phyloP scores from a whole-genome alignment of 257 asterid genomes.

The Fraxinus quadrangulata region DNA sequence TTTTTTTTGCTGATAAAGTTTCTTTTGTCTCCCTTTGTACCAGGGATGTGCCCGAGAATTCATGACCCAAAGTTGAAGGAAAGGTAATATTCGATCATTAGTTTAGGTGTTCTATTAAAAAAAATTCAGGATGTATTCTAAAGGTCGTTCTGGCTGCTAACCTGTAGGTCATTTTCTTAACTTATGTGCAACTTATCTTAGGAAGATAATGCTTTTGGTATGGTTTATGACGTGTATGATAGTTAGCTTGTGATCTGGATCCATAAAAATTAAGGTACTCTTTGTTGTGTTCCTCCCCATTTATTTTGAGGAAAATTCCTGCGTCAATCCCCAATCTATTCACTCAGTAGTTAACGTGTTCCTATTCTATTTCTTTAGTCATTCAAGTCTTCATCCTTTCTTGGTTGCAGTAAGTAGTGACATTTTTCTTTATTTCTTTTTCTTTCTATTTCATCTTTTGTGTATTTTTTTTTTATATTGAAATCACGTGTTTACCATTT shows the following conservation, averaged over 20 bases:
- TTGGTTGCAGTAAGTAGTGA: no score
- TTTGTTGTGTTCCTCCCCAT: neutral
- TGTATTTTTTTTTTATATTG: no score
- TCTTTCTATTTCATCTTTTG: no score
- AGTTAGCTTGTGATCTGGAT: neutral
- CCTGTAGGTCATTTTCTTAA: neutral
- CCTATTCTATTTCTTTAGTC: neutral
- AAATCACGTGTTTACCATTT: no score
- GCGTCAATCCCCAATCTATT: neutral
- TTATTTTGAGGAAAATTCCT: neutral
- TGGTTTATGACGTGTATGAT: neutral
- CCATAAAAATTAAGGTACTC: neutral
- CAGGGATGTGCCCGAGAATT: constrained; percentile 89
- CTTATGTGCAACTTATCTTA: constrained; percentile 5
- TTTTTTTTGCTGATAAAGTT: constrained; percentile 15
- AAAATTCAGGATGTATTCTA: neutral
- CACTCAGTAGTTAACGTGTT: neutral
- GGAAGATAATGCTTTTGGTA: constrained; percentile 11
- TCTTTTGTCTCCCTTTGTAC: constrained; percentile 23
- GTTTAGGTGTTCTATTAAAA: constrained; percentile 2
- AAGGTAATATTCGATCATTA: constrained; percentile 47
- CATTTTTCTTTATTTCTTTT: no score
- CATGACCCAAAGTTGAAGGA: constrained; percentile 96
- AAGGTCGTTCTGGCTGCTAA: neutral
- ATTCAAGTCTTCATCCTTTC: no score